Conservation (phyloP, 2,329 filamentous ascomycete species). For the Alternaria solani region DNA sequence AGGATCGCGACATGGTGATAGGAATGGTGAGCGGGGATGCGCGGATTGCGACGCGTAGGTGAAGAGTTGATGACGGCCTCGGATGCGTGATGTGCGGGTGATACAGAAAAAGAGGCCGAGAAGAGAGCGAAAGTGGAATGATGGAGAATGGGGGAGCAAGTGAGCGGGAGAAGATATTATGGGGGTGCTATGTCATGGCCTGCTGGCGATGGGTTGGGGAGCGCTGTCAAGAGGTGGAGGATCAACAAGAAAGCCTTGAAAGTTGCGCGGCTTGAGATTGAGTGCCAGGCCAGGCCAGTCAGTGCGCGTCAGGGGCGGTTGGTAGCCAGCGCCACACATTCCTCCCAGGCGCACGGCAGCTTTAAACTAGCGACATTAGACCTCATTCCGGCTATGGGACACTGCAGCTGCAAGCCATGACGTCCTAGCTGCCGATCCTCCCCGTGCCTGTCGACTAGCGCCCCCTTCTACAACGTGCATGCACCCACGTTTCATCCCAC, state of each 20-base stretch:
- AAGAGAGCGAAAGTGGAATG: neutral
- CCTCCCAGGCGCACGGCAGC: conserved; percentile 11
- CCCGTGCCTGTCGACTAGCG: conserved; percentile 12
- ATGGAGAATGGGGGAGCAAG: neutral
- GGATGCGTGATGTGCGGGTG: conserved; percentile 1
- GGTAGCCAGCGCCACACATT: conserved; percentile 17
- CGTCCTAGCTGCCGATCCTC: conserved; percentile 16
- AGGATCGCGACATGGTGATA: conserved; percentile 17
- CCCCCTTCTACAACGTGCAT: conserved; percentile 11
- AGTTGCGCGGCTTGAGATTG: conserved; percentile 14
- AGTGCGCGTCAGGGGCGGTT: conserved; percentile 25
- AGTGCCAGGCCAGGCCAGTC: neutral
- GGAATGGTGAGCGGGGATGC: neutral
- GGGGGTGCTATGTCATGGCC: conserved; percentile 15
- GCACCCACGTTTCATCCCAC: conserved; percentile 1
- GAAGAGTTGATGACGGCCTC: conserved; percentile 5
- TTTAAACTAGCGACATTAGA: conserved; percentile 14
- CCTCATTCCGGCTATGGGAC: conserved; percentile 12
- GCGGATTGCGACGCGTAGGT: conserved; percentile 15
- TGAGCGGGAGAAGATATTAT: neutral
- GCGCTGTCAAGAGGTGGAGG: conserved; percentile 3
- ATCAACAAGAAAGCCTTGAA: conserved; percentile 11
- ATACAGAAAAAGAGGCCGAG: neutral
- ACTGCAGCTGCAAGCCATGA: conserved; percentile 23
- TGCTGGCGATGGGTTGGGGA: conserved; percentile 6